Evolutionary conservation across 2,329 filamentous ascomycete genomes (phyloP), one percentile per base, ranked within the genome.

Genomic region (Phaeosphaeria sp.): DNA sequence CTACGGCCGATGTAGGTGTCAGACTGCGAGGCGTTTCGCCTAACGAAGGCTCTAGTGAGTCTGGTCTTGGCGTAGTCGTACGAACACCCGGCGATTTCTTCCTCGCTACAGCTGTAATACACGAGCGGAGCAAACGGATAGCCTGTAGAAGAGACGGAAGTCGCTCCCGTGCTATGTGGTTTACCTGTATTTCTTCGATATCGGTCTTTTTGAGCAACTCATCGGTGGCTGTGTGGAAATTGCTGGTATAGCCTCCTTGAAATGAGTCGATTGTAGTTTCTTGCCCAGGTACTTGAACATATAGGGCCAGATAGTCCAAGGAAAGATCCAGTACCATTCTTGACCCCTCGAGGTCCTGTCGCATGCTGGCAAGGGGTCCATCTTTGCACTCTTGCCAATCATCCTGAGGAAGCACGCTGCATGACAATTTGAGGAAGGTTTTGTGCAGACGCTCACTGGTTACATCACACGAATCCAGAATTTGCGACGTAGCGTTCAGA

Each of bases 221-320:
- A 44, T 65, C 63, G 17, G 55, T 69, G 10, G 60, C 60, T n/a
- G 60, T 59, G 21, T 61, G 61, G 23, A 67, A 46, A 20, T 60
- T 55, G 47, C 55, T 63, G 41, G 65, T 59, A 46, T 67, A 60
- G 36, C 58, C 54, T 10, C 64, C 53, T 6, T 68, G 58, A 22
- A 69, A 52, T 23, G 65, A 64, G 25, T 70, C 63, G 18, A 67
- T 53, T 0, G 62, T 67, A 13, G 67, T 65, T 39, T 66, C 65
- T 36, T 64, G 65, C 25, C 58, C 57, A n/a, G 44, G 20, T 63
- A 69, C 21, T 66, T 71, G 42, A 10, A 56, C 72, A 63, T 55
- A 75, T 72, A 73, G 42, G 3, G 68, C 65, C 13, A 72, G 58
- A 30, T 72, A 67, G 53, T 75, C 72, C 15, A 75, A 54, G 46